Conservation (phyloP, 192 early-diverging fungal species). For the Coemansia sp. region DNA sequence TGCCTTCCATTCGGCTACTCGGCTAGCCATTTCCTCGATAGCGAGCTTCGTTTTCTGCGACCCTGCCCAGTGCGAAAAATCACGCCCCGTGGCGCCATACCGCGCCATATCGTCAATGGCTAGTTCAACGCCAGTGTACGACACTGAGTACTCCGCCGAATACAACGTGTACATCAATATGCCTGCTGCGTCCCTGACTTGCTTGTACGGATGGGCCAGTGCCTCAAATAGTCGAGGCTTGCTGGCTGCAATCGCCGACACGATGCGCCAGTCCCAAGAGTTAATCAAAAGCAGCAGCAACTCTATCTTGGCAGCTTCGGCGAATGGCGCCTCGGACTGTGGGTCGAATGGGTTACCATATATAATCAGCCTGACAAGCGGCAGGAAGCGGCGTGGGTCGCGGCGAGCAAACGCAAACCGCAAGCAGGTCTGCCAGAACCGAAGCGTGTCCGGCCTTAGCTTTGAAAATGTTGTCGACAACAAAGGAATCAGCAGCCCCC, state of each 20-base stretch:
- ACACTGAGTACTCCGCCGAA: slow-evolving; percentile 63
- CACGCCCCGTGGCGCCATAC: slow-evolving; percentile 43
- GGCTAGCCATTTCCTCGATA: slow-evolving; percentile 23
- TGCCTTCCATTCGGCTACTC: slow-evolving; percentile 33
- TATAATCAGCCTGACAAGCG: slow-evolving; percentile 71
- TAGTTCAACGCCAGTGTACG: slow-evolving; percentile 47
- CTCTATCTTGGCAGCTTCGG: slow-evolving; percentile 79
- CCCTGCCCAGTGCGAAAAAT: slow-evolving; percentile 50
- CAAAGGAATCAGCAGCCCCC: slow-evolving; percentile 70
- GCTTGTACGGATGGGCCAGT: slow-evolving; percentile 83
- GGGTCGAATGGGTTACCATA: slow-evolving; percentile 64
- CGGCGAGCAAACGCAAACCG: slow-evolving; percentile 62
- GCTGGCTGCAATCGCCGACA: slow-evolving; percentile 34
- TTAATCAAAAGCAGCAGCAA: slow-evolving; percentile 63
- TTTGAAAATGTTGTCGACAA: slow-evolving; percentile 61
- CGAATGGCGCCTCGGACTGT: slow-evolving; percentile 77
- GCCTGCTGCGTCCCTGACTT: slow-evolving; percentile 82
- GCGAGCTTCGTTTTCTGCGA: slow-evolving; percentile 26
- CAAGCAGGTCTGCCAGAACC: slow-evolving; percentile 75
- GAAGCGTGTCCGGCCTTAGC: slow-evolving; percentile 71
- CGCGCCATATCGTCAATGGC: slow-evolving; percentile 47
- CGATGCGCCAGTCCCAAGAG: slow-evolving; percentile 72
- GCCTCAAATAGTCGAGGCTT: slow-evolving; percentile 41
- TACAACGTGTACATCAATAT: slow-evolving; percentile 67
- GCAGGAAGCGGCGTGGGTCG: slow-evolving; percentile 79